A percentile compares a stretch with the other conserved stretches of the same genome.
Conservation (phyloP, 495 filamentous ascomycete species). For the Opeltia flavorubescens region DNA sequence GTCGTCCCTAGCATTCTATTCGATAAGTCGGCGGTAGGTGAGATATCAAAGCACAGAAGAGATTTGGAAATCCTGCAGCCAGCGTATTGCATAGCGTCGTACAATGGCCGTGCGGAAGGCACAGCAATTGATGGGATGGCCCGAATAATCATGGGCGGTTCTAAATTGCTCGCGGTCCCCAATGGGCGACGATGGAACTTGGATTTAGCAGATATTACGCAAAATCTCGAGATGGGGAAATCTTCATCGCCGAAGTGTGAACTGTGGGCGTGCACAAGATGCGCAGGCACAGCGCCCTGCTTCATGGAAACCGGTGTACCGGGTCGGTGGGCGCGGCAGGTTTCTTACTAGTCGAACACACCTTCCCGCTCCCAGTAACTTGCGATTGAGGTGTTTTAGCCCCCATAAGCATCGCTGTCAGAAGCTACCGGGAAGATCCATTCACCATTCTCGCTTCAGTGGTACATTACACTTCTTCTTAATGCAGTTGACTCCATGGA, state of each 20-base stretch:
- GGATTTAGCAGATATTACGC: too few species aligned
- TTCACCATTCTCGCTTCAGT: too few species aligned
- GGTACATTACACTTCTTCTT: too few species aligned
- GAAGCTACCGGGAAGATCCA: too few species aligned
- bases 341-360: background rate
- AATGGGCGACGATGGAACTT: background rate
- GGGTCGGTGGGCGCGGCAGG: background rate
- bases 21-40: background rate
- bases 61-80: background rate
- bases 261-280: background rate
- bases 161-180: background rate
- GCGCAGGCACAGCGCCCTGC: background rate
- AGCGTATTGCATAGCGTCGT: background rate
- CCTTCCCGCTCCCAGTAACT: background rate
- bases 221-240: too few species aligned
- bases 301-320: background rate
- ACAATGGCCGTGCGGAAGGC: background rate
- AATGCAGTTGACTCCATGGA: too few species aligned
- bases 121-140: background rate
- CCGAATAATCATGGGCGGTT: background rate
- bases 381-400: background rate
- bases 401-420: too few species aligned
- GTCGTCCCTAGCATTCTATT: background rate
- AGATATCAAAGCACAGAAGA: background rate
- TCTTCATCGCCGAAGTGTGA: too few species aligned